Percentiles rank a stretch among this genome's conserved stretches.
phyloP scores from a whole-genome alignment of 805 yeast species.

The Sugiyamaella floridensis region DNA sequence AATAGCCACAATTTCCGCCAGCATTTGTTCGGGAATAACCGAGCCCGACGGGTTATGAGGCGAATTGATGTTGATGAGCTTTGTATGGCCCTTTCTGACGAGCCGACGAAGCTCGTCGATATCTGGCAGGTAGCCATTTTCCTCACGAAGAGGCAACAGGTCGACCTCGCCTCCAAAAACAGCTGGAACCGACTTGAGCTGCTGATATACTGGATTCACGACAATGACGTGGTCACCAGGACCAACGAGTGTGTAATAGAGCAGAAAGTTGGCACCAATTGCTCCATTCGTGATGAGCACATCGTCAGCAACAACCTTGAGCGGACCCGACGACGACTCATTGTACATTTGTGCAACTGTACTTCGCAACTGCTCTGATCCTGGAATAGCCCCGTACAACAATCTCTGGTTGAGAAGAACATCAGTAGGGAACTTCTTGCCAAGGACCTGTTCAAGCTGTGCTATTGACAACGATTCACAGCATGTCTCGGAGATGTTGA shows the following conservation, averaged over 20 bases:
- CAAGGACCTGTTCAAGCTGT: conserved; percentile 33
- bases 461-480: conserved; percentile 39
- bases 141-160: conserved; percentile 30
- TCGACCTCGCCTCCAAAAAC: conserved; percentile 41
- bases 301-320: conserved; percentile 28
- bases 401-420: conserved; percentile 28
- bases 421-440: conserved; percentile 24
- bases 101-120: conserved; percentile 29
- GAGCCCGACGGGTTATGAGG: conserved; percentile 46
- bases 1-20: conserved; percentile 35
- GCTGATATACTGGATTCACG: conserved; percentile 46
- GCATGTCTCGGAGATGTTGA: conserved; percentile 49
- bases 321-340: conserved; percentile 17
- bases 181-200: conserved; percentile 41
- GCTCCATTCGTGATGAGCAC: conserved; percentile 49
- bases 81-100: conserved; percentile 34
- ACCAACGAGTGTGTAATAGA: conserved; percentile 39
- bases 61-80: conserved; percentile 40
- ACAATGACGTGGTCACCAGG: conserved; percentile 43
- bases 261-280: conserved; percentile 47
- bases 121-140: conserved; percentile 35
- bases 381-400: conserved; percentile 43
- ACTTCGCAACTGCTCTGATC: conserved; percentile 36
- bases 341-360: conserved; percentile 35
- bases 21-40: conserved; percentile 33